Evolutionary conservation across 306 rosid genomes (phyloP), one percentile per base, ranked within the genome.

Genomic region (Prunus kanzakura): DNA sequence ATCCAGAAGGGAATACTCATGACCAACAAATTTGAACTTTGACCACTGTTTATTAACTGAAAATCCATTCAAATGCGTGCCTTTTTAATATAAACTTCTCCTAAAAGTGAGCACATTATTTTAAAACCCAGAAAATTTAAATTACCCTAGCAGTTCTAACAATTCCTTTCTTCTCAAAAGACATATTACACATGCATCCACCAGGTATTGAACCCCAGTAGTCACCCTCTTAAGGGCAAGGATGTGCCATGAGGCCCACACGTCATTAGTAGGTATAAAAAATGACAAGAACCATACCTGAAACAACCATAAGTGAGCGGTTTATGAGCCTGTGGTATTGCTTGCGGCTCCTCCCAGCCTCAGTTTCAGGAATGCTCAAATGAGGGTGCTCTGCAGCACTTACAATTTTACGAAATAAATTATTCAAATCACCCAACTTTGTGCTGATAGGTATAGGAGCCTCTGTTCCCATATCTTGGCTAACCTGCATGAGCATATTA

Each of bases 391-490:
- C 97, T 0, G 97, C 98, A 49, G 98, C 98, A 72, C 80, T 87
- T 75, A 88, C 90, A 15, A 96, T 87, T 54, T 87, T 91, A 55
- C 91, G 91, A 77, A 89, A 89, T 29, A 93, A 57, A 76, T 64
- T 85, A 75, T 84, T 91, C 81, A 89, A 86, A 80, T 96, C 99
- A 19, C 91, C 96, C 58, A 91, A 82, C 87, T 89, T 93, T 49
- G 85, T 84, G 79, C 96, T 92, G 77, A 91, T 88, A 49, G 97
- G 98, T 70, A 96, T 87, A 72, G 99, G 99, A 79, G 99, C 91
- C 85, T 91, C 99, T 20, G 93, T 87, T 74, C 99, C 99, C 99
- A 96, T 96, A 80, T 96, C 96, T 76, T 96, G 99, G 82, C 98
- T 91, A 80, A 96, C 89, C 99, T 96, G 79, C 76, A 86, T 46